A percentile compares a stretch with the other conserved stretches of the same genome.
phyloP scores from a whole-genome alignment of 1,139 yeast species.

The Komagataea norvegica region DNA sequence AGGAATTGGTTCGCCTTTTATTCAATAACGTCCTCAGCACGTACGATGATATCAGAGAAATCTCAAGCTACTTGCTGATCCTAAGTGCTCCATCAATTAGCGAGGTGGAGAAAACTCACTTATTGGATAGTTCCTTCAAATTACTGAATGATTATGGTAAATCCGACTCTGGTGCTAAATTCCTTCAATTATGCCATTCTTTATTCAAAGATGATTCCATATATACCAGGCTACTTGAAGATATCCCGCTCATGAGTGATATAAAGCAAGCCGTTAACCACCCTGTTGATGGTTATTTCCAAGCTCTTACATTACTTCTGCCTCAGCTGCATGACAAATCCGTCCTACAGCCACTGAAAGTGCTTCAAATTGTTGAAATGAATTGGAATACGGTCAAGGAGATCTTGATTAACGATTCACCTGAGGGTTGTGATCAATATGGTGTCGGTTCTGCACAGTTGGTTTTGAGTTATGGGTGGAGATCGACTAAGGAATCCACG shows the following conservation, averaged over 20 bases:
- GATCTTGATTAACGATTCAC: constrained; percentile 62
- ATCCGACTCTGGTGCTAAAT: constrained; percentile 79
- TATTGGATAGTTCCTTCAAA: constrained; percentile 36
- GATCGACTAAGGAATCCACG: constrained; percentile 76
- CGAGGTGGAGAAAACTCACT: constrained; percentile 25
- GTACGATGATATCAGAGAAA: constrained; percentile 68
- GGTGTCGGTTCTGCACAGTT: constrained; percentile 54
- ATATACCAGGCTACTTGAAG: constrained; percentile 30
- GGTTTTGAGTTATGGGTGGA: constrained; percentile 76
- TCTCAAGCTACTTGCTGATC: constrained; percentile 44
- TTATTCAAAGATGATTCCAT: constrained; percentile 25
- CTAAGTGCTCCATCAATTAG: constrained; percentile 36
- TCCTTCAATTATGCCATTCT: constrained; percentile 46
- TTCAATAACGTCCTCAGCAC: constrained; percentile 62
- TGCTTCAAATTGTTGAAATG: constrained; percentile 19
- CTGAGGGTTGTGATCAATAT: constrained; percentile 45
- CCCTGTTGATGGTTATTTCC: constrained; percentile 65
- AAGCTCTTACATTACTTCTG: constrained; percentile 49
- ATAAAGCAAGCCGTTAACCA: constrained; percentile 39
- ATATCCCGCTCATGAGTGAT: constrained; percentile 31
- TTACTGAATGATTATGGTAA: constrained; percentile 62
- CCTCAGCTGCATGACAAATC: constrained; percentile 28
- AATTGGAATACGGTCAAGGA: constrained; percentile 55
- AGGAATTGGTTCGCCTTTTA: constrained; percentile 40
- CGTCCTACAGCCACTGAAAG: constrained; percentile 7